A percentile compares a stretch with the other conserved stretches of the same genome.
Evolutionary conservation across 2,329 filamentous ascomycete species (phyloP).

Genomic region (Microcyclospora pomicola): DNA sequence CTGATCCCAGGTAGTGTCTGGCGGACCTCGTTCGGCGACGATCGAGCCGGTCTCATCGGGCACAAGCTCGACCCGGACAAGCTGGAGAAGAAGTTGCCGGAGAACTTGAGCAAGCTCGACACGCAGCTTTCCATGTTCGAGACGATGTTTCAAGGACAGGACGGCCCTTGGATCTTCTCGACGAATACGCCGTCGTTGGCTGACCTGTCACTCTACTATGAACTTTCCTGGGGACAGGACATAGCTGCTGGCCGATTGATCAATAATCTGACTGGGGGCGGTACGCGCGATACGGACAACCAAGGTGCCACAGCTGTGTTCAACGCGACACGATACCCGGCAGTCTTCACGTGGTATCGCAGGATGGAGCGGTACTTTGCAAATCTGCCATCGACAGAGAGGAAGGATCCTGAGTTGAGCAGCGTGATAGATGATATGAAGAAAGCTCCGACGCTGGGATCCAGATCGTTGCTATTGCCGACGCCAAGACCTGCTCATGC

Average conservation of each 20-base stretch:
- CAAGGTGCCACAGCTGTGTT: conserved; percentile 19
- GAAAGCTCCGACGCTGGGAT: conserved; percentile 10
- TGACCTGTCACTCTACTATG: conserved; percentile 26
- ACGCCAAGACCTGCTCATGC: conserved; percentile 15
- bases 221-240: conserved; percentile 26
- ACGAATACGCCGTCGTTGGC: conserved; percentile 23
- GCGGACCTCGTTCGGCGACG: conserved; percentile 26
- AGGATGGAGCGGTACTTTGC: conserved; percentile 21
- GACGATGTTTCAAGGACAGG: conserved; percentile 17
- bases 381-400: conserved; percentile 17
- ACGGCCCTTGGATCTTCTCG: conserved; percentile 23
- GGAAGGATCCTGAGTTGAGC: conserved; percentile 8
- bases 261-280: conserved; percentile 24
- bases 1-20: conserved; percentile 28
- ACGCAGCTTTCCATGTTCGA: conserved; percentile 26
- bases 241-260: conserved; percentile 24
- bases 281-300: conserved; percentile 15
- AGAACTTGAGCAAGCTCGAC: conserved; percentile 26
- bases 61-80: conserved; percentile 26
- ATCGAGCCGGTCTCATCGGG: conserved; percentile 27
- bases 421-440: conserved; percentile 17
- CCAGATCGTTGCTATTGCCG: conserved; percentile 18
- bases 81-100: conserved; percentile 25
- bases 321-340: conserved; percentile 25
- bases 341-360: conserved; percentile 24